phyloP scores from a whole-genome alignment of 2,329 filamentous ascomycete species.

The Lomentospora prolificans region DNA sequence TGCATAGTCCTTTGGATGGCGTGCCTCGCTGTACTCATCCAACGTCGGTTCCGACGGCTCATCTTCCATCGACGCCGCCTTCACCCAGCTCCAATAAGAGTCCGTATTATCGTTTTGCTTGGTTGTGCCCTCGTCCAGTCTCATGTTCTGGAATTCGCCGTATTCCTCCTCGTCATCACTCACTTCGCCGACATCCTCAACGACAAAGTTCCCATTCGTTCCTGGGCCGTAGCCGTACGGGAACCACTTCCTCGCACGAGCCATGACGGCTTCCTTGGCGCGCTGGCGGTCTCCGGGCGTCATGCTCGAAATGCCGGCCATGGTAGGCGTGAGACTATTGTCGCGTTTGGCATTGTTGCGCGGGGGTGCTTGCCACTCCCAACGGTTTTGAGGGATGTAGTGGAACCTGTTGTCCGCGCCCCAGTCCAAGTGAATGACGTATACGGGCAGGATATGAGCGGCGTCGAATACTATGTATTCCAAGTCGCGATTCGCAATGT shows the following conservation, averaged over 20 bases:
- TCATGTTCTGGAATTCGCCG: constrained; percentile 27
- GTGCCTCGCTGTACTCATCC: constrained; percentile 1
- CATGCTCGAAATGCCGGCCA: constrained; percentile 1
- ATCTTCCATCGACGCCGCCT: constrained; percentile 5
- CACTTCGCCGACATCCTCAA: constrained; percentile 33
- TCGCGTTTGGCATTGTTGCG: not conserved
- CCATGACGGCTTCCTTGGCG: constrained; percentile 26
- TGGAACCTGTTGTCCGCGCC: constrained; percentile 21
- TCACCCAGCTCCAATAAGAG: constrained; percentile 14
- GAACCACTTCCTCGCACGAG: constrained; percentile 34
- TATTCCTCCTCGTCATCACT: constrained; percentile 32
- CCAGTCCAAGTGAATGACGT: constrained; percentile 34
- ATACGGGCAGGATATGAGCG: constrained; percentile 32
- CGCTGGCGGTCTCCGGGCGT: constrained; percentile 25
- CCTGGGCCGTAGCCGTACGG: constrained; percentile 35
- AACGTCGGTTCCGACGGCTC: not conserved
- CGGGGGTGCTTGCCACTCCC: constrained; percentile 4
- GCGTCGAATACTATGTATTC: constrained; percentile 35
- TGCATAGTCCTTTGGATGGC: not conserved
- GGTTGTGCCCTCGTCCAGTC: constrained; percentile 5
- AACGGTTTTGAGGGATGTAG: constrained; percentile 13
- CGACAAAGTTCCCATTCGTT: constrained; percentile 29
- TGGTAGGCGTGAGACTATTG: not conserved
- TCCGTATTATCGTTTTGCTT: not conserved
- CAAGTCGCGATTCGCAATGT: constrained; percentile 24